These are phyloP conservation scores for Arthrobotrys musiformis DNA, from an alignment of 2,329 filamentous ascomycete species.

Conservation along the genomic window DNA sequence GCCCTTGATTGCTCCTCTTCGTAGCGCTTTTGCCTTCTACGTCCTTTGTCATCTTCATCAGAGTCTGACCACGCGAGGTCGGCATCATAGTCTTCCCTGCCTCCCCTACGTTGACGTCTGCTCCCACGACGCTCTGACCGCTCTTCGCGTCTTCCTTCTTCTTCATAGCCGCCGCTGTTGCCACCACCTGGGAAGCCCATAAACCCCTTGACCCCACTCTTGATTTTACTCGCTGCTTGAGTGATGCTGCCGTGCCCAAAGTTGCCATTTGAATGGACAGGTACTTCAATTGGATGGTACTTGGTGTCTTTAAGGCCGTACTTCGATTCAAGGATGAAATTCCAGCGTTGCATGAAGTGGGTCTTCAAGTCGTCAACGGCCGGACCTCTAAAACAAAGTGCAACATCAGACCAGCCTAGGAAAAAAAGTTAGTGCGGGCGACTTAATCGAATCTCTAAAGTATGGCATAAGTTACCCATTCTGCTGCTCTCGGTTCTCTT, in stretches of 20 bases:
- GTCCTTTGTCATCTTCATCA: conserved; percentile 17
- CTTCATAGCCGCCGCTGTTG: neutral
- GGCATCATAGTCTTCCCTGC: conserved; percentile 19
- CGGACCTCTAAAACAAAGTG: conserved; percentile 78
- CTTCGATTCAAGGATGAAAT: conserved; percentile 87
- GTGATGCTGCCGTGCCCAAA: conserved; percentile 34
- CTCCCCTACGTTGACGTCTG: conserved; percentile 8
- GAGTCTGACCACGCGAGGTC: conserved; percentile 41
- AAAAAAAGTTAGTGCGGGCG: neutral
- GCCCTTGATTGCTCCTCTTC: conserved; percentile 21
- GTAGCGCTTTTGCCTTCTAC: neutral
- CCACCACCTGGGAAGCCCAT: conserved; percentile 16
- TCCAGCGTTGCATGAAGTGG: conserved; percentile 88
- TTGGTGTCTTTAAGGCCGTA: conserved; percentile 54
- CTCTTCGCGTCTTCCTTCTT: conserved; percentile 5
- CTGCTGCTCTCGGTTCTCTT: conserved; percentile 80
- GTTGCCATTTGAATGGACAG: conserved; percentile 21
- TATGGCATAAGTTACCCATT: conserved; percentile 69
- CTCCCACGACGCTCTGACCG: conserved; percentile 8
- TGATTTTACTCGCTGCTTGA: conserved; percentile 32
- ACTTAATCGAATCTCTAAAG: neutral
- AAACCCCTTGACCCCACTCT: conserved; percentile 34
- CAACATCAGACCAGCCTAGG: conserved; percentile 81
- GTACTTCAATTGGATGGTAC: conserved; percentile 22
- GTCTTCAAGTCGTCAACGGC: conserved; percentile 78